These are phyloP conservation scores for Whalleya microplaca DNA, from an alignment of 2,329 filamentous ascomycete species.

Conservation along the genomic window DNA sequence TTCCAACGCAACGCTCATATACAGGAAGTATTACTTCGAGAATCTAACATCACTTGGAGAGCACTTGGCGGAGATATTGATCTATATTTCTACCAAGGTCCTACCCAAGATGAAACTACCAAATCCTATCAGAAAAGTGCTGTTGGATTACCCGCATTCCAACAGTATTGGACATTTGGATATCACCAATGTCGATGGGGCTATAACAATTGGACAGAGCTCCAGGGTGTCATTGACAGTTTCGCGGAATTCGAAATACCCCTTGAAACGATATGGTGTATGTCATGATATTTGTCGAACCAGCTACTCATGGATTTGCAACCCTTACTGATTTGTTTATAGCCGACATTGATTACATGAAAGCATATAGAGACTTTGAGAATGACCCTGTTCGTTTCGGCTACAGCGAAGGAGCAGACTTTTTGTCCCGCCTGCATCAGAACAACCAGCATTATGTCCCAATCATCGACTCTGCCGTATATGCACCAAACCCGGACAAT, in stretches of 20 bases:
- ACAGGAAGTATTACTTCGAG: conserved; percentile 70
- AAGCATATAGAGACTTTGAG: conserved; percentile 63
- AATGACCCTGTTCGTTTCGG: conserved; percentile 62
- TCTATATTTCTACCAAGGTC: conserved; percentile 78
- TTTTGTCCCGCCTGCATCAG: conserved; percentile 64
- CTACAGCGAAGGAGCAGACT: conserved; percentile 59
- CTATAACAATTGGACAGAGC: conserved; percentile 71
- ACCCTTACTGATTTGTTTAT: conserved; percentile 49
- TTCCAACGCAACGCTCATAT: conserved; percentile 78
- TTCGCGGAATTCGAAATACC: conserved; percentile 69
- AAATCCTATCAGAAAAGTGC: conserved; percentile 70
- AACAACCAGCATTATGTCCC: conserved; percentile 71
- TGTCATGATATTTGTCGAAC: conserved; percentile 17
- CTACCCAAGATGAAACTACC: conserved; percentile 68
- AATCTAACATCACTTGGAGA: conserved; percentile 71
- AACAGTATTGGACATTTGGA: conserved; percentile 81
- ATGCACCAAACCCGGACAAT: conserved; percentile 73
- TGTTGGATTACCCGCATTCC: conserved; percentile 74
- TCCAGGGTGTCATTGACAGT: conserved; percentile 69
- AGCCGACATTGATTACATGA: conserved; percentile 76
- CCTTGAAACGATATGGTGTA: conserved; percentile 72
- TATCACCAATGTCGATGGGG: conserved; percentile 87
- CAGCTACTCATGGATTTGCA: conserved; percentile 33
- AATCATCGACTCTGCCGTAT: conserved; percentile 74
- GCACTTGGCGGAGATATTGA: conserved; percentile 77